Percentiles rank a stretch among this genome's conserved stretches.
Conservation (phyloP, 1,284 basidiomycete species). For the Cryptococcus sp. region DNA sequence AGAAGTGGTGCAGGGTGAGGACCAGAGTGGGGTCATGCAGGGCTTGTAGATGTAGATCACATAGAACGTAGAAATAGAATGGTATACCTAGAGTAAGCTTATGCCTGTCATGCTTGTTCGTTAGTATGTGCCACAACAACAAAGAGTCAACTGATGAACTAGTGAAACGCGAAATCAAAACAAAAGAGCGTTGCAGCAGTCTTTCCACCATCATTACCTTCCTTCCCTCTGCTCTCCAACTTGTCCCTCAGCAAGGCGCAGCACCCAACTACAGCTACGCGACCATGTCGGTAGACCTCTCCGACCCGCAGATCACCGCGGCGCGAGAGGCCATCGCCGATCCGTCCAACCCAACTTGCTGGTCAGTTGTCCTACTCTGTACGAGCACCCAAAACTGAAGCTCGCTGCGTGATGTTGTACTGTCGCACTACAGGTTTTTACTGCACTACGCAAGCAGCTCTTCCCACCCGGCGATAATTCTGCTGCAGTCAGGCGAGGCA, state of each 20-base stretch:
- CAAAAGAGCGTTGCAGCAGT: too few relatives aligned
- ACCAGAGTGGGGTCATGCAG: conserved; percentile 37
- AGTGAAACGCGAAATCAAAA: too few relatives aligned
- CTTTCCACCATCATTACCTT: background rate
- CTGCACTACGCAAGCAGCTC: conserved; percentile 29
- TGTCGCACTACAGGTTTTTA: conserved; percentile 29
- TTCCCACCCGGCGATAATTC: conserved; percentile 1
- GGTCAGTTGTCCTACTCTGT: conserved; percentile 17
- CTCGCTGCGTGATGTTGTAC: background rate
- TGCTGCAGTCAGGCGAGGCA: conserved; percentile 25
- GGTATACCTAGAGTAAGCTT: too few relatives aligned
- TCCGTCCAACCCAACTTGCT: conserved; percentile 25
- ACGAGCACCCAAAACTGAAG: too few relatives aligned
- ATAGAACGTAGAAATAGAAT: too few relatives aligned
- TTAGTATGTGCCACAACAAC: too few relatives aligned
- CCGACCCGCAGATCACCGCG: conserved; percentile 30
- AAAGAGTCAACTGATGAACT: too few relatives aligned
- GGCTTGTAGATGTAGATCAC: conserved; percentile 26
- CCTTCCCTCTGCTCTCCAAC: background rate
- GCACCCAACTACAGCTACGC: background rate
- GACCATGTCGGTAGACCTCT: conserved; percentile 41
- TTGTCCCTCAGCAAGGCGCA: background rate
- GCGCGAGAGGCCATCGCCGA: conserved; percentile 25
- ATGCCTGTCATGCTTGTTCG: too few relatives aligned
- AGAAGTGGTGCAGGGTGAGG: conserved; percentile 29